Evolutionary conservation across 2,329 filamentous ascomycete genomes (phyloP), one percentile per base, ranked within the genome.

Genomic region (Rhytidhysteron rufulum): DNA sequence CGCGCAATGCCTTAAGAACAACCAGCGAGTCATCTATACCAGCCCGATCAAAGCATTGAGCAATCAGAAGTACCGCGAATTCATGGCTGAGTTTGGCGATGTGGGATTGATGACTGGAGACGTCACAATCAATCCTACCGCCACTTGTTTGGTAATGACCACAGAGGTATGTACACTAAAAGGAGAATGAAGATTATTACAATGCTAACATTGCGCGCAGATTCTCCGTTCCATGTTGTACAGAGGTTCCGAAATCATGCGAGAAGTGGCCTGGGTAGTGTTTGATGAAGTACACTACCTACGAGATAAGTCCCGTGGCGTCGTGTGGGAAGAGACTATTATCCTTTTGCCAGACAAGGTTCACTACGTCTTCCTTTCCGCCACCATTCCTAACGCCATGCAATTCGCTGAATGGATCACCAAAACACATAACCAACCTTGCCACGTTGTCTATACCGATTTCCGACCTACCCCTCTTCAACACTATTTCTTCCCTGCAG

Each of bases 231-330:
- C 91, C 15, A 98, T 98, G 93, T 66, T 98, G 69, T 98, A 98
- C 67, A 81, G 93, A 53, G 93, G 93, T 44, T 97, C 93, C 0
- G 93, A 98, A 71, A 97, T 98, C 50, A 98, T 98, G 91, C 88
- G 93, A 52, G 93, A 98, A 71, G 94, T 98, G 2, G 90, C 86
- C 11, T 98, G 93, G 93, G 94, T 98, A 2, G 75, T 98, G 2
- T 98, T 98, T 55, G 93, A 98, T 67, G 93, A 98, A 67, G 95
- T 98, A 47, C 93, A 98, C 68, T 98, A 98, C 69, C 85, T 98
- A 82, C 83, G 93, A 58, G 93, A 98, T 68, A 94, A 94, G 68
- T 79, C 82, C 37, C 80, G 93, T 68, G 93, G 93, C 73, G 93
- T 98, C 1, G 93, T 98, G 2, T 98, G 93, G 93, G 93, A 98